These are phyloP conservation scores for Kuraishia floccosa DNA, from an alignment of 805 yeast genomes.

Conservation along the genomic window DNA sequence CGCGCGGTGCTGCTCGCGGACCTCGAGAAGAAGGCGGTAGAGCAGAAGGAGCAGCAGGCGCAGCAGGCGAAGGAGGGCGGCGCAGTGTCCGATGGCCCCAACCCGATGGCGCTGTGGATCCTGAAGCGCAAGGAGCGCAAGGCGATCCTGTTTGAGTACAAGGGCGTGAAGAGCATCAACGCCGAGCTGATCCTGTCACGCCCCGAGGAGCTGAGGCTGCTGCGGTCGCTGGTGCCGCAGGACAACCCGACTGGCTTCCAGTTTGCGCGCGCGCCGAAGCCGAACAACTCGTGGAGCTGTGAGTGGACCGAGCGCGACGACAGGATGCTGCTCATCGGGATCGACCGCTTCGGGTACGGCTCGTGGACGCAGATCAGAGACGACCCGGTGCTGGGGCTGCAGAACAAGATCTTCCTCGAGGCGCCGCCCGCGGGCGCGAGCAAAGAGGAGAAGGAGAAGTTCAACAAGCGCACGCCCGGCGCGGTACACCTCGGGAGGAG, in stretches of 20 bases:
- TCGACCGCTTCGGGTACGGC: constrained; percentile 89
- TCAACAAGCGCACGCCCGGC: constrained; percentile 68
- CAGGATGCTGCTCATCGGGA: constrained; percentile 77
- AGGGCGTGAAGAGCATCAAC: constrained; percentile 78
- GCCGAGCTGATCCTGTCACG: constrained; percentile 81
- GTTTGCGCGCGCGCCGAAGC: constrained; percentile 55
- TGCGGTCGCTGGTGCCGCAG: constrained; percentile 39
- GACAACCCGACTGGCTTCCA: constrained; percentile 51
- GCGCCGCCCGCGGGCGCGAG: constrained; percentile 13
- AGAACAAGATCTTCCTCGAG: constrained; percentile 72
- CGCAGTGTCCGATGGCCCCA: constrained; percentile 12
- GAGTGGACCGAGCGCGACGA: constrained; percentile 81
- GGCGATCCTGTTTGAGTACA: constrained; percentile 82
- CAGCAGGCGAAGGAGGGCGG: constrained; percentile 5
- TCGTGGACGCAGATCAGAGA: constrained; percentile 92
- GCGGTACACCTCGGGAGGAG: constrained; percentile 89
- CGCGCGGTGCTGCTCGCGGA: constrained; percentile 43
- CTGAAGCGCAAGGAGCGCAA: constrained; percentile 74
- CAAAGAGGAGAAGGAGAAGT: constrained; percentile 23
- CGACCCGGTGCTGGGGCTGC: constrained; percentile 82
- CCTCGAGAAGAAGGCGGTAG: constrained; percentile 48
- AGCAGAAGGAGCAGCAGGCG: constrained; percentile 31
- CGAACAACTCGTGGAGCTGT: constrained; percentile 86
- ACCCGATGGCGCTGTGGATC: constrained; percentile 36
- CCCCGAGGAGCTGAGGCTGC: constrained; percentile 70